phyloP scores from a whole-genome alignment of 2,329 filamentous ascomycete species.

The Pseudocercospora vitis region DNA sequence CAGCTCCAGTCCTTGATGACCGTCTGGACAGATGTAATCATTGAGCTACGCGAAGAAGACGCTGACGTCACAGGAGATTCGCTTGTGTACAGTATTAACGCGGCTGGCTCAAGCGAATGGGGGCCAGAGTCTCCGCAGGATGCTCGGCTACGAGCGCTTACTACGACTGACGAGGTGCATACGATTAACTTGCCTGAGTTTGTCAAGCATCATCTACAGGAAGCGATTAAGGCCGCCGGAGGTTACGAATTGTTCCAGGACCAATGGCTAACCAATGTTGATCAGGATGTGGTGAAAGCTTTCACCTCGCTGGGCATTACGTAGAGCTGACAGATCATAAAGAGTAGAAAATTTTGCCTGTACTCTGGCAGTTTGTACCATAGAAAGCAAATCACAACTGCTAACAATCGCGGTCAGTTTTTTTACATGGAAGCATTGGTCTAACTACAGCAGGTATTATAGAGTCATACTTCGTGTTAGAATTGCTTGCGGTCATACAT shows the following conservation, averaged over 20 bases:
- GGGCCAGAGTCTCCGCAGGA: constrained; percentile 48
- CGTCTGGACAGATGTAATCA: constrained; percentile 71
- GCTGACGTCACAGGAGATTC: constrained; percentile 37
- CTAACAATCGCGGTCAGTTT: too few species aligned
- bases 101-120: constrained; percentile 12
- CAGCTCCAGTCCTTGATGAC: constrained; percentile 69
- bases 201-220: constrained; percentile 61
- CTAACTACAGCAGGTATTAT: too few species aligned
- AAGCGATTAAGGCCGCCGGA: constrained; percentile 60
- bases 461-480: too few species aligned
- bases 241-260: constrained; percentile 66
- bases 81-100: constrained; percentile 40
- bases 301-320: constrained; percentile 52
- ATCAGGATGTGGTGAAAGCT: constrained; percentile 66
- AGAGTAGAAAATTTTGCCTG: neutral
- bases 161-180: constrained; percentile 65
- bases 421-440: too few species aligned
- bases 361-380: too few species aligned
- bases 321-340: constrained; percentile 18
- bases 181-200: constrained; percentile 64
- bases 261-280: constrained; percentile 72
- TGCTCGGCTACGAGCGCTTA: constrained; percentile 50
- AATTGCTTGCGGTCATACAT: too few species aligned
- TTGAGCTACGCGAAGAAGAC: constrained; percentile 60
- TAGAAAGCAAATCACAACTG: too few species aligned